These are phyloP conservation scores for Yamadazyma paraphyllophila DNA, from an alignment of 805 yeast genomes.

Conservation along the genomic window DNA sequence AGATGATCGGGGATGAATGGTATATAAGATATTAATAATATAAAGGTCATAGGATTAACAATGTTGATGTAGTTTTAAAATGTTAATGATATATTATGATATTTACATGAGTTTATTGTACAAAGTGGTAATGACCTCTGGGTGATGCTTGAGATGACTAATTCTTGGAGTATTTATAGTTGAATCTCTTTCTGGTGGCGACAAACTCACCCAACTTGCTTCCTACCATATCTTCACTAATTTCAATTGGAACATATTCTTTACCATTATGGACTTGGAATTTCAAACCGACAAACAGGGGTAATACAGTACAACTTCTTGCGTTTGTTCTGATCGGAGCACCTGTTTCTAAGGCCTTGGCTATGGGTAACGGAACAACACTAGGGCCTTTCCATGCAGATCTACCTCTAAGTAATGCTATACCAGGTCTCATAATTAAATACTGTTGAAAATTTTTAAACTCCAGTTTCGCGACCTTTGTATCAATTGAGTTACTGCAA, in stretches of 20 bases:
- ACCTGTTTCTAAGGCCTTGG: constrained; percentile 74
- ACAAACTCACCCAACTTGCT: constrained; percentile 93
- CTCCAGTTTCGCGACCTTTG: not conserved
- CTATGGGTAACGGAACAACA: constrained; percentile 91
- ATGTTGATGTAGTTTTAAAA: not conserved
- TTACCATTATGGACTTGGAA: constrained; percentile 97
- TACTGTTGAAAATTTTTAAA: constrained; percentile 10
- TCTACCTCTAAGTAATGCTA: constrained; percentile 27
- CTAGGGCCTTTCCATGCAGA: constrained; percentile 72
- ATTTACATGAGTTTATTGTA: constrained; percentile 7
- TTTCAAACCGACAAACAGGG: constrained; percentile 91
- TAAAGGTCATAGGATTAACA: not conserved
- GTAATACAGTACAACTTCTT: constrained; percentile 88
- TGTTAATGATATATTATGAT: not conserved
- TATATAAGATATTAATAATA: not conserved
- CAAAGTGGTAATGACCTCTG: not conserved
- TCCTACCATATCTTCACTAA: constrained; percentile 96
- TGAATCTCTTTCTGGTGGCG: constrained; percentile 85
- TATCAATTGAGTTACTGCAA: constrained; percentile 1
- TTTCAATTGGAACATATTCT: constrained; percentile 83
- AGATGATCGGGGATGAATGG: constrained; percentile 10
- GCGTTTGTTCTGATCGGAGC: constrained; percentile 95
- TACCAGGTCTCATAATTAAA: constrained; percentile 31
- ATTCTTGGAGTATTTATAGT: constrained; percentile 76
- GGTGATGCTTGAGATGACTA: constrained; percentile 22